A percentile compares a stretch with the other conserved stretches of the same genome.
Evolutionary conservation across 257 asterid genomes (phyloP).

Genomic region (Primulina tabacum): DNA sequence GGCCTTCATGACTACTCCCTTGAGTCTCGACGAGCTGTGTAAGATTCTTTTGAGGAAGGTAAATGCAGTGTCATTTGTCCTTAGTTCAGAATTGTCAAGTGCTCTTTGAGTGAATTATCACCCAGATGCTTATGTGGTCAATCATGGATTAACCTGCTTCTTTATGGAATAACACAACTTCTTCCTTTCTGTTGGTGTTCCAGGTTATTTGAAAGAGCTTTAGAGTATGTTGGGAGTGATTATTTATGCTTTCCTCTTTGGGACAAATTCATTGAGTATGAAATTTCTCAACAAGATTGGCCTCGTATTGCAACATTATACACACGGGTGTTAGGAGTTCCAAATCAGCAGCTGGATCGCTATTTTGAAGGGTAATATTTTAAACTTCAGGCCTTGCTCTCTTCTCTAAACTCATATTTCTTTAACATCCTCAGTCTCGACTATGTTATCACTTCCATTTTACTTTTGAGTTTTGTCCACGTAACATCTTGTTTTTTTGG

Average conservation of each 20-base stretch:
- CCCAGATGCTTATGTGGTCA: constrained; percentile 38
- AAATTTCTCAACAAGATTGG: constrained; percentile 86
- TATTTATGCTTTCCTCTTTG: constrained; percentile 89
- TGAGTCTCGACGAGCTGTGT: constrained; percentile 55
- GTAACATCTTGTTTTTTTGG: neutral
- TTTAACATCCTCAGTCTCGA: neutral
- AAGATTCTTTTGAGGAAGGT: constrained; percentile 85
- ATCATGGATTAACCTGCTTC: constrained; percentile 24
- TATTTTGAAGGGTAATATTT: constrained; percentile 85
- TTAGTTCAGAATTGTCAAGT: constrained; percentile 52
- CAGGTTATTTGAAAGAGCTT: constrained; percentile 96
- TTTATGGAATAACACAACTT: constrained; percentile 27
- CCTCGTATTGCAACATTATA: constrained; percentile 75
- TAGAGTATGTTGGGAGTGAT: constrained; percentile 94
- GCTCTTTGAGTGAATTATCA: constrained; percentile 59
- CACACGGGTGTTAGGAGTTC: constrained; percentile 76
- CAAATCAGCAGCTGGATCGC: constrained; percentile 93
- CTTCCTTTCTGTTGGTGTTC: constrained; percentile 29
- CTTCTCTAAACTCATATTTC: neutral
- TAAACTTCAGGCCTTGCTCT: constrained; percentile 8
- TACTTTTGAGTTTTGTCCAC: neutral
- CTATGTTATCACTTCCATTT: neutral
- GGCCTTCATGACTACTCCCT: constrained; percentile 64
- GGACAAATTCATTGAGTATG: constrained; percentile 95
- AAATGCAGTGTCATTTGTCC: constrained; percentile 50